Evolutionary conservation across 768 basidiomycete species (phyloP).

Genomic region (Macrolepiota albuminosa): DNA sequence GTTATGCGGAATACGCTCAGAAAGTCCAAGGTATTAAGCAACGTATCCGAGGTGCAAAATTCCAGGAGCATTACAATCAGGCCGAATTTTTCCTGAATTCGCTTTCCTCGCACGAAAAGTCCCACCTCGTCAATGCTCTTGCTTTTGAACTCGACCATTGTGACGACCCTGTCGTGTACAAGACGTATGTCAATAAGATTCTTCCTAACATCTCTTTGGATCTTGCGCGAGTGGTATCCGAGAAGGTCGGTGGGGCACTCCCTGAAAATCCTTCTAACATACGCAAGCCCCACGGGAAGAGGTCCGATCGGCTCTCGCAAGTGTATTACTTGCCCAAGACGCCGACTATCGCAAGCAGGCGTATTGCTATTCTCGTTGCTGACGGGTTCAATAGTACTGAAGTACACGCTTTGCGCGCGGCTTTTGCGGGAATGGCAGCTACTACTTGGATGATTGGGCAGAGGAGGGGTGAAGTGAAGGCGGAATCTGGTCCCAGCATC

Average conservation of each 20-base stretch:
- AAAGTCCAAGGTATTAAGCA: conserved; percentile 51
- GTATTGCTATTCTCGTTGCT: conserved; percentile 71
- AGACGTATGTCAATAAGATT: conserved; percentile 53
- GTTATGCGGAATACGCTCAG: conserved; percentile 51
- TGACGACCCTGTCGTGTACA: conserved; percentile 68
- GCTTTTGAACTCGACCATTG: conserved; percentile 85
- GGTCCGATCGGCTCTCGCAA: conserved; percentile 55
- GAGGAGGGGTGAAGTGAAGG: conserved; percentile 51
- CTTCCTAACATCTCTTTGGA: conserved; percentile 72
- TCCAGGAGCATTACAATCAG: conserved; percentile 74
- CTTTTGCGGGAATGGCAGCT: conserved; percentile 47
- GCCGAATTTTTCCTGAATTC: conserved; percentile 85
- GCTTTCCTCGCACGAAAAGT: conserved; percentile 58
- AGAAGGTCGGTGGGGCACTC: conserved; percentile 54
- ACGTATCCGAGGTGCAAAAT: conserved; percentile 65
- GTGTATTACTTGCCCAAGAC: conserved; percentile 45
- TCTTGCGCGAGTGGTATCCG: conserved; percentile 65
- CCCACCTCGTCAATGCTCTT: conserved; percentile 65
- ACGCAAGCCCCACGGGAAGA: conserved; percentile 54
- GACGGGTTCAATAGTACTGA: conserved; percentile 69
- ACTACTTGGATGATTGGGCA: conserved; percentile 64
- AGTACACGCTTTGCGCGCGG: conserved; percentile 53
- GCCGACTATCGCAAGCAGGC: conserved; percentile 59
- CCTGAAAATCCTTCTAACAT: conserved; percentile 41
- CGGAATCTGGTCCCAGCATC: conserved; percentile 28